phyloP scores from a whole-genome alignment of 306 rosid genomes.

The Biancaea sappan region DNA sequence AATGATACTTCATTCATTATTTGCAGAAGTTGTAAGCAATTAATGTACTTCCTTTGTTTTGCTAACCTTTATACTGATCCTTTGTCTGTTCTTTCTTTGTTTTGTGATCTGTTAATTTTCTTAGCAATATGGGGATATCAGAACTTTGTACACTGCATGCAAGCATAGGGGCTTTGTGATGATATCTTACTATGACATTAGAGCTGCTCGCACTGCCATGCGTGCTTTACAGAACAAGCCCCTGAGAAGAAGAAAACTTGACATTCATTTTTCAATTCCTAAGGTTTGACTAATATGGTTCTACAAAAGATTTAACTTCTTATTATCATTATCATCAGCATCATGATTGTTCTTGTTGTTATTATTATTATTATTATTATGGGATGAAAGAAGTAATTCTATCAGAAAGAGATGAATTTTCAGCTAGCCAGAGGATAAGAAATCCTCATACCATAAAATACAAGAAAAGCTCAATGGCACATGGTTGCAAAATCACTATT shows the following conservation, averaged over 20 bases:
- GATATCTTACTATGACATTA: conserved; percentile 95
- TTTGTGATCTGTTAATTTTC: conserved; percentile 27
- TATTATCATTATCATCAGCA: too few relatives aligned
- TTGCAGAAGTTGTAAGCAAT: not conserved
- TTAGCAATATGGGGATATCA: conserved; percentile 93
- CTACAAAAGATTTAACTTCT: conserved; percentile 1
- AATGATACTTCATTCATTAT: not conserved
- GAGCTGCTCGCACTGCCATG: conserved; percentile 95
- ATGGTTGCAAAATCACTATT: too few relatives aligned
- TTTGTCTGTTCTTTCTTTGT: conserved; percentile 22
- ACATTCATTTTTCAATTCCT: conserved; percentile 96
- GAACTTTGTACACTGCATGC: conserved; percentile 94
- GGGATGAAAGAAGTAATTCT: too few relatives aligned
- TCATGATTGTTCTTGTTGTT: too few relatives aligned
- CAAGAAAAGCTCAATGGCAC: too few relatives aligned
- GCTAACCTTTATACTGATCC: conserved; percentile 17
- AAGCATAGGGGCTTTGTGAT: conserved; percentile 96
- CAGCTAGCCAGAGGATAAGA: too few relatives aligned
- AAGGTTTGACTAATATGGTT: conserved; percentile 59
- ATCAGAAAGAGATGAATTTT: too few relatives aligned
- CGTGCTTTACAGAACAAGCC: conserved; percentile 91
- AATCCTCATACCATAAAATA: too few relatives aligned
- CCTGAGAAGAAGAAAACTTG: conserved; percentile 89
- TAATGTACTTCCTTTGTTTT: too few relatives aligned
- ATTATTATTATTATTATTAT: too few relatives aligned